phyloP scores from a whole-genome alignment of 2,329 filamentous ascomycete species.

The Chrysoporthe puriensis region DNA sequence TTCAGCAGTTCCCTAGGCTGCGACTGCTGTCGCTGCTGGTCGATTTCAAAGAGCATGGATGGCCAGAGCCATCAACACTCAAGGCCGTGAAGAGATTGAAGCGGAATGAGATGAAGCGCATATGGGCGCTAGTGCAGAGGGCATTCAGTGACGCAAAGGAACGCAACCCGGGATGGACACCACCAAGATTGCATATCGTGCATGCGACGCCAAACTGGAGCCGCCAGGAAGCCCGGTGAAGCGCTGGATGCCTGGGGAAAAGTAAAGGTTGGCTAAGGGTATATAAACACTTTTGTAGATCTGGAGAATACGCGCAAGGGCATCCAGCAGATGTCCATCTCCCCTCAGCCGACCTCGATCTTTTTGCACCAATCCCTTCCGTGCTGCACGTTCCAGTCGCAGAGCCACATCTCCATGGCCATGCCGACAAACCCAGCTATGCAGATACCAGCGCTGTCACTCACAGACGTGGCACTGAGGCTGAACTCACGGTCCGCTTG shows the following conservation, averaged over 20 bases:
- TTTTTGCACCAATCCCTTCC: slow-evolving; percentile 75
- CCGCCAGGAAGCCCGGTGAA: slow-evolving; percentile 19
- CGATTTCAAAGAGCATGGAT: slow-evolving; percentile 29
- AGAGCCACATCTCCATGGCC: slow-evolving; percentile 78
- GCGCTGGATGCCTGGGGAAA: not conserved
- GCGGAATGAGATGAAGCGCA: slow-evolving; percentile 28
- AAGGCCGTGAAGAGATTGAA: slow-evolving; percentile 23
- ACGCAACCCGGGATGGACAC: slow-evolving; percentile 17
- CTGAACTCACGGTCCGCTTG: slow-evolving; percentile 86
- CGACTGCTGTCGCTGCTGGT: slow-evolving; percentile 27
- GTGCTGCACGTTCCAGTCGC: slow-evolving; percentile 80
- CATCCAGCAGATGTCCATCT: not conserved
- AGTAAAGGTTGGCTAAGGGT: no score
- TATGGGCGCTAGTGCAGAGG: slow-evolving; percentile 24
- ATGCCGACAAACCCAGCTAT: slow-evolving; percentile 85
- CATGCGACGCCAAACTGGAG: slow-evolving; percentile 27
- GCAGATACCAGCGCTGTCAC: slow-evolving; percentile 89
- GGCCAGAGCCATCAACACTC: slow-evolving; percentile 25
- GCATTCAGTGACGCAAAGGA: slow-evolving; percentile 17
- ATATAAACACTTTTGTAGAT: no score
- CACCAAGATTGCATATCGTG: slow-evolving; percentile 24
- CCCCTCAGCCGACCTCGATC: slow-evolving; percentile 47
- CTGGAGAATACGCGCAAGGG: not conserved
- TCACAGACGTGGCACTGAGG: slow-evolving; percentile 85
- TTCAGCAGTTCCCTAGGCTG: slow-evolving; percentile 24